phyloP scores from a whole-genome alignment of 441 rosid genomes.

The Brassica hybrid region DNA sequence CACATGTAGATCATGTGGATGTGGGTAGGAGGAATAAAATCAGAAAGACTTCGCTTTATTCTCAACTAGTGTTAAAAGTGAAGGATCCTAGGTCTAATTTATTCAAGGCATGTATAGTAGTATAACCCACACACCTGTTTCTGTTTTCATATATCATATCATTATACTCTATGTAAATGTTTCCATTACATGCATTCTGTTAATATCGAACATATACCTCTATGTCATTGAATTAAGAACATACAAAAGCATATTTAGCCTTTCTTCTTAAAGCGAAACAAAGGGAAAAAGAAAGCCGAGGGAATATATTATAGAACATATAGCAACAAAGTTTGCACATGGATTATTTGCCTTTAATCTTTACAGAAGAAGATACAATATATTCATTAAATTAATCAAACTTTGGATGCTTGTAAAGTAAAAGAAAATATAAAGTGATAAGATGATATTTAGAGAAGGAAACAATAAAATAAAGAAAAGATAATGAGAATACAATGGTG shows the following conservation, averaged over 20 bases:
- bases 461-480: constrained; percentile 1
- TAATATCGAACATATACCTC: constrained; percentile 3
- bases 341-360: constrained; percentile 29
- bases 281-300: constrained; percentile 26
- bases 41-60: constrained; percentile 34
- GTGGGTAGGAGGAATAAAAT: constrained; percentile 11
- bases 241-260: constrained; percentile 5
- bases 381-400: constrained; percentile 38
- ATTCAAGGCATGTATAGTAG: background rate
- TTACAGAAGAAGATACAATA: constrained; percentile 36
- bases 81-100: constrained; percentile 32
- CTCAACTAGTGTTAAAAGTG: constrained; percentile 29
- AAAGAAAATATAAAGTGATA: constrained; percentile 25
- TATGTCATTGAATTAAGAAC: constrained; percentile 12
- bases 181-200: background rate
- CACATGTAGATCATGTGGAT: constrained; percentile 11
- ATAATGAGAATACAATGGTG: constrained; percentile 35
- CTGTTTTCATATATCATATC: background rate
- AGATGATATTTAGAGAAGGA: constrained; percentile 31
- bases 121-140: background rate
- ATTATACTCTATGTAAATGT: constrained; percentile 7
- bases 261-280: constrained; percentile 25
- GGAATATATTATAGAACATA: constrained; percentile 38
- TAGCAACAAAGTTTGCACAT: constrained; percentile 38
- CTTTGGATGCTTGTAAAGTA: constrained; percentile 41